Evolutionary conservation across 2,329 filamentous ascomycete species (phyloP), one percentile per base, ranked within the genome.

Genomic region (Pseudocercospora musae): DNA sequence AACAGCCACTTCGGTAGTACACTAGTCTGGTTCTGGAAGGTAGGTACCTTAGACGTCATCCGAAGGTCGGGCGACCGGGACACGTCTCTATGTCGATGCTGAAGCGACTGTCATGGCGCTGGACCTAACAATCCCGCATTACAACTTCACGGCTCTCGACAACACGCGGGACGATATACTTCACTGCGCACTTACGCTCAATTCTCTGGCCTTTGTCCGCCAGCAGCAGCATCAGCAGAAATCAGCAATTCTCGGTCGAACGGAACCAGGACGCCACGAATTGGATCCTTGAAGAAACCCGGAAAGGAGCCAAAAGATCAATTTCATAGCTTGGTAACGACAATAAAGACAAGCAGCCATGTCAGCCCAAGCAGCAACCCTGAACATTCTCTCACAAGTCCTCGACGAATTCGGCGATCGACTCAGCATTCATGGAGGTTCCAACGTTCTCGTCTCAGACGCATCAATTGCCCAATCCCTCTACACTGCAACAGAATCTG

Each of bases 401-500:
- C 60, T 70, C 11, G 27, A 59, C 5, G 68, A 70, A 50, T 70
- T 61, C 53, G 53, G 61, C 59, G 27, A 42, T 40, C 62, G 67
- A 18, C 23, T 70, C 25, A 59, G 37, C 18, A 69, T 70, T 48
- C 62, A 70, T 44, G 67, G 64, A 56, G 58, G 58, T 27, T 70
- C 68, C 44, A 62, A 65, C 27, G 49, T 72, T 50, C 64, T 72
- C 13, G 65, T 67, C 52, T 66, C 60, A 58, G 66, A 68, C 63
- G 46, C 62, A 21, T 55, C 60, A 11, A 60, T 71, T 53, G 70
- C 70, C 8, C 46, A 62, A 42, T 55, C 64, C 20, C 42, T 72
- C 42, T 63, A 66, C 25, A 63, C 67, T 23, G 53, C 60, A 18
- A 68, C 65, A 11, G 63, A 62, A 11, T 27, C 57, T n/a, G 62